Conservation (phyloP, 2,329 filamentous ascomycete genomes). For the Fusarium scirpi region DNA sequence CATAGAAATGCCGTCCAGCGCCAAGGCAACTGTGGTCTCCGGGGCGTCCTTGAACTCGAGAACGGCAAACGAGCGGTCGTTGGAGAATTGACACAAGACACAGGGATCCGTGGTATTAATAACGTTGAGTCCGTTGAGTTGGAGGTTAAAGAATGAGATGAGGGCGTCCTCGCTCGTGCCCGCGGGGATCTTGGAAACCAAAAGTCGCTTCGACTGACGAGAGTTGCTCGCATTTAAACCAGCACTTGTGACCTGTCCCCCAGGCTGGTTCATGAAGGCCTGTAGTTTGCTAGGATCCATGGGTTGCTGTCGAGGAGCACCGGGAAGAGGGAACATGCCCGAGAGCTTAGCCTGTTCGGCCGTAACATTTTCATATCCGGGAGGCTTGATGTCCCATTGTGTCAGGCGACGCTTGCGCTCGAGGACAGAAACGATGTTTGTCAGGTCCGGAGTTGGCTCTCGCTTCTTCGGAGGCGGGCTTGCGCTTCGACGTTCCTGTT, state of each 20-base stretch:
- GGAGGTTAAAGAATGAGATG: conserved; percentile 91
- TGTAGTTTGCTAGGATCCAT: conserved; percentile 96
- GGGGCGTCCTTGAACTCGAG: conserved; percentile 89
- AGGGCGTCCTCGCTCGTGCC: conserved; percentile 81
- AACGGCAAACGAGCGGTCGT: conserved; percentile 83
- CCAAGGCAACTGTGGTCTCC: conserved; percentile 91
- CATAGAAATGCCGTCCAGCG: conserved; percentile 91
- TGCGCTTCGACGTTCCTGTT: conserved; percentile 76
- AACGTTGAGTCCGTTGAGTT: conserved; percentile 96
- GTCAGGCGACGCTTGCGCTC: conserved; percentile 92
- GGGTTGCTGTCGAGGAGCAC: conserved; percentile 91
- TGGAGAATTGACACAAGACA: conserved; percentile 82
- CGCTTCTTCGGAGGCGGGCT: conserved; percentile 88
- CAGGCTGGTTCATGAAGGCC: conserved; percentile 93
- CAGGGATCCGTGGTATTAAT: conserved; percentile 87
- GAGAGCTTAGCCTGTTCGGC: conserved; percentile 99
- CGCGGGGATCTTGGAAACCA: conserved; percentile 84
- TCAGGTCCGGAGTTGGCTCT: conserved; percentile 95
- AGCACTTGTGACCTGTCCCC: conserved; percentile 76
- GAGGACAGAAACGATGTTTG: conserved; percentile 82
- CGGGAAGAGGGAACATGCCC: conserved; percentile 97
- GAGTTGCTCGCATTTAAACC: conserved; percentile 92
- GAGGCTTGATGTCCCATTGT: conserved; percentile 99
- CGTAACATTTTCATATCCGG: conserved; percentile 97
- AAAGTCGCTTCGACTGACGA: conserved; percentile 91